Evolutionary conservation across 1,284 basidiomycete genomes (phyloP), one percentile per base, ranked within the genome.

Genomic region (Trametes sp.): DNA sequence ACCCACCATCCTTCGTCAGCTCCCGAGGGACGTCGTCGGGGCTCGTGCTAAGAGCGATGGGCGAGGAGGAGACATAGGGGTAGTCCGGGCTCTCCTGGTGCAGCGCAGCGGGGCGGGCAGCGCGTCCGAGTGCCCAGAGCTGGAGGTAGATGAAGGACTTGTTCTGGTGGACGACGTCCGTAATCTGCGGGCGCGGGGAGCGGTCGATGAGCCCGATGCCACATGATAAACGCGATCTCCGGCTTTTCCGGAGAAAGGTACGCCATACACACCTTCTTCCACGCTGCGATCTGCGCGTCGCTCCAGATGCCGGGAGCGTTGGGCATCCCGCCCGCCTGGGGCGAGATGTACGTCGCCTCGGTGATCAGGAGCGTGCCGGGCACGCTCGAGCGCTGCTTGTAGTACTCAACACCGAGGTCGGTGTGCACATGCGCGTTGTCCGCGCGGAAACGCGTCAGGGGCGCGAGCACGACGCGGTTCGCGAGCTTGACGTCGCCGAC

Each of bases 341-440:
- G 59, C 13, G 74, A 70, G 54, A 86, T 80, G 64, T 80, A 72
- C 0, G 80, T 82, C 0, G 73, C 83, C 70, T 86, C 85, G 3
- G 81, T 75, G 58, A 86, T 81, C 28, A 86, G 70, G 5, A 87
- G 70, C 0, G 82, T 81, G 0, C 84, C 84, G 0, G 80, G 78
- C 0, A 67, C 67, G 35, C 71, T 73, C 1, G 77, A 80, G 11
- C 84, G 76, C 66, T 86, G 84, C 0, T 69, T 61, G 71, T 86
- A 86, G 70, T 86, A 84, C 44, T 79, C 77, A 21, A 74, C 73
- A 19, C 73, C 75, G 13, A 79, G 64, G 23, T 76, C 73, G 13
- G 59, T 59, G 11, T 58, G 76, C 14, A 72, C 72, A 46, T 77
- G 72, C 16, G 65, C 51, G 8, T 56, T 60, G 59, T 73, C 69